Evolutionary conservation across 177 flowering plant species (phyloP).

Genomic region (Vitis hybrid): DNA sequence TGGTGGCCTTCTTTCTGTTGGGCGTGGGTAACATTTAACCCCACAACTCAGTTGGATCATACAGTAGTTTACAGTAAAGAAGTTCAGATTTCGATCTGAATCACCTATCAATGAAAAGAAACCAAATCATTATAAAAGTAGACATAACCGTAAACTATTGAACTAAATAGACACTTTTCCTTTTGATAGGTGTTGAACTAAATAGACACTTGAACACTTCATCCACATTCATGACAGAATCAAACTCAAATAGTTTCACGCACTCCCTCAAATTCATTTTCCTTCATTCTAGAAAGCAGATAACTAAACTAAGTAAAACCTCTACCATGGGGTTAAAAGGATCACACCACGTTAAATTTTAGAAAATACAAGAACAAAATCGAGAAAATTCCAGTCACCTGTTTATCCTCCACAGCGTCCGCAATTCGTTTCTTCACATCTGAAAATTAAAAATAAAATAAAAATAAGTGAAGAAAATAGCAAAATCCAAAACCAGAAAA

Average conservation of each 20-base stretch:
- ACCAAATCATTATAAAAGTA: too few species aligned
- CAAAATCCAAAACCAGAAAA: neutral
- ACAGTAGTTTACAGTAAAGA: too few species aligned
- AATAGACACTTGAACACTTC: too few species aligned
- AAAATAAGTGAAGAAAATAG: neutral
- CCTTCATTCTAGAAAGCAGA: neutral
- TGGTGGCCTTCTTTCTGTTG: too few species aligned
- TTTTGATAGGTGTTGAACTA: too few species aligned
- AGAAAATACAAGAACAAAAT: neutral
- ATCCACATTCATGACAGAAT: neutral
- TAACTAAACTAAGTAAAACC: neutral
- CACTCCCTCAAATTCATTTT: neutral
- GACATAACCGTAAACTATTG: too few species aligned
- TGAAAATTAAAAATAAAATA: slow-evolving; percentile 12
- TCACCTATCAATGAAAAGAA: too few species aligned
- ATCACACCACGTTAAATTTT: neutral
- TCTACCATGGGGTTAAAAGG: neutral
- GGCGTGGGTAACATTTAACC: too few species aligned
- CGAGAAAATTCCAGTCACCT: slow-evolving; percentile 30
- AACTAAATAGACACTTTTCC: too few species aligned
- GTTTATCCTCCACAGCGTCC: slow-evolving; percentile 69
- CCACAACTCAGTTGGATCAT: too few species aligned
- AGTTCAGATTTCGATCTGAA: too few species aligned
- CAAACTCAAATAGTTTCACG: neutral
- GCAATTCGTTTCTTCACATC: slow-evolving; percentile 79